A percentile compares a stretch with the other conserved stretches of the same genome.
These are phyloP conservation scores for Arthrobotrys sinensis DNA, from an alignment of 2,329 filamentous ascomycete species.

Conservation along the genomic window DNA sequence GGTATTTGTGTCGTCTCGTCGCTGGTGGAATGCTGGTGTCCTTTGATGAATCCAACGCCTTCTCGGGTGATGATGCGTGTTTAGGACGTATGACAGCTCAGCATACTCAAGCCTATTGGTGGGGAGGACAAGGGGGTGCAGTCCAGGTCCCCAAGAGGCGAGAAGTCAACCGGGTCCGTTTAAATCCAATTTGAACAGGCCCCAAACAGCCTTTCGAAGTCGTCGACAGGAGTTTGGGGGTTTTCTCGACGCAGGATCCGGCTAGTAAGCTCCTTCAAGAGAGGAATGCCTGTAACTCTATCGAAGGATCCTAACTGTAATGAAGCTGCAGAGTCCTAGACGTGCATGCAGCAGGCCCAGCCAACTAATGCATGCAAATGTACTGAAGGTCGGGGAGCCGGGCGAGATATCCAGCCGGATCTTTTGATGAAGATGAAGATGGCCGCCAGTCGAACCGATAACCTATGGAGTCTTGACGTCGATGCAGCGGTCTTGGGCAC, in stretches of 20 bases:
- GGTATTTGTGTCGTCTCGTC: conserved; percentile 52
- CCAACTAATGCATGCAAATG: conserved; percentile 60
- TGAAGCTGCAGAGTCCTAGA: conserved; percentile 50
- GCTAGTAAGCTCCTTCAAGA: conserved; percentile 1
- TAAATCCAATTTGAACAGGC: conserved; percentile 44
- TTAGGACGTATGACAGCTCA: conserved; percentile 61
- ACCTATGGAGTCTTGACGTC: conserved; percentile 39
- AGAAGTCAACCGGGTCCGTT: conserved; percentile 40
- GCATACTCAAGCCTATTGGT: conserved; percentile 60
- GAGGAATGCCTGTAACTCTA: conserved; percentile 18
- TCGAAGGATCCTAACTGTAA: conserved; percentile 9
- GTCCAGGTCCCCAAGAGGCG: conserved; percentile 53
- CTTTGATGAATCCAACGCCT: conserved; percentile 46
- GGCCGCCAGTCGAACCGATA: conserved; percentile 19
- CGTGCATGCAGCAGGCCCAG: conserved; percentile 58
- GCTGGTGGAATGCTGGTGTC: conserved; percentile 53
- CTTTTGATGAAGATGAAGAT: conserved; percentile 55
- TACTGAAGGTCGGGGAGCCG: conserved; percentile 34
- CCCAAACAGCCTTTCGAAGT: conserved; percentile 21
- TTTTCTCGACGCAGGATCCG: conserved; percentile 9
- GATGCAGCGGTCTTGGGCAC: conserved; percentile 10
- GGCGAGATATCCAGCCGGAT: conserved; percentile 44
- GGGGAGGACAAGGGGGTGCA: conserved; percentile 59
- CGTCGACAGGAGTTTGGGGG: conserved; percentile 23
- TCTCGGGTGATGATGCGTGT: conserved; percentile 60